phyloP scores from a whole-genome alignment of 2,329 filamentous ascomycete species.

The Colletotrichum sp. region DNA sequence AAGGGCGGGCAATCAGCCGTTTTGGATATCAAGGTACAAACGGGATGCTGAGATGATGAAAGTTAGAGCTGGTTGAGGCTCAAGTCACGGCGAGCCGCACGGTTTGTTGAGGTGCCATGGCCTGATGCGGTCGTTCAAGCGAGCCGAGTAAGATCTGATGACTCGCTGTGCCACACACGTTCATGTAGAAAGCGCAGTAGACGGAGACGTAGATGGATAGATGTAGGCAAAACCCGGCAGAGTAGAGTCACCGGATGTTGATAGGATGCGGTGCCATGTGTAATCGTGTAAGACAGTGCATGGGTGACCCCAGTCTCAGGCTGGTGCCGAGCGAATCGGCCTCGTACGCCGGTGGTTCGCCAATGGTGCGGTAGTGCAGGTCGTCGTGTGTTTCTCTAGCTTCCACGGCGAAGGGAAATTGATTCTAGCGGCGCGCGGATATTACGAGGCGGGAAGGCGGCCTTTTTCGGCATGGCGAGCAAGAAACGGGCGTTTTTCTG shows the following conservation, averaged over 20 bases:
- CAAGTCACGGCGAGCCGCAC: neutral
- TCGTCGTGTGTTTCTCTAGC: neutral
- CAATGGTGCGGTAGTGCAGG: neutral
- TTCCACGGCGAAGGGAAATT: neutral
- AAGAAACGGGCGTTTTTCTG: neutral
- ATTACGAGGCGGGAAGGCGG: neutral
- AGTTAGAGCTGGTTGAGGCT: neutral
- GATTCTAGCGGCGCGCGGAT: neutral
- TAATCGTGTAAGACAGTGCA: neutral
- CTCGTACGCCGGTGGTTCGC: neutral
- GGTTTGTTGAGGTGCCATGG: neutral
- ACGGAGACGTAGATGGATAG: neutral
- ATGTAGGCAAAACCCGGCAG: neutral
- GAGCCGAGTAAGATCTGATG: neutral
- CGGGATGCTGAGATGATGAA: slow-evolving; percentile 40
- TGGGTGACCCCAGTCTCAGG: neutral
- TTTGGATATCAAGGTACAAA: slow-evolving; percentile 56
- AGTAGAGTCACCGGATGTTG: neutral
- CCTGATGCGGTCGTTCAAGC: neutral
- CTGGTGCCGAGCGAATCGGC: neutral
- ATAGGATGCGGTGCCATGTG: neutral
- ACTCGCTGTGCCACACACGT: neutral
- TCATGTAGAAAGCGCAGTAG: neutral
- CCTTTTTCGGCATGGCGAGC: neutral
- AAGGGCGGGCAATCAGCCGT: slow-evolving; percentile 57